Evolutionary conservation across 352 stramenopile genomes (phyloP), one percentile per base, ranked within the genome.

Genomic region (Pythium aristosporum): DNA sequence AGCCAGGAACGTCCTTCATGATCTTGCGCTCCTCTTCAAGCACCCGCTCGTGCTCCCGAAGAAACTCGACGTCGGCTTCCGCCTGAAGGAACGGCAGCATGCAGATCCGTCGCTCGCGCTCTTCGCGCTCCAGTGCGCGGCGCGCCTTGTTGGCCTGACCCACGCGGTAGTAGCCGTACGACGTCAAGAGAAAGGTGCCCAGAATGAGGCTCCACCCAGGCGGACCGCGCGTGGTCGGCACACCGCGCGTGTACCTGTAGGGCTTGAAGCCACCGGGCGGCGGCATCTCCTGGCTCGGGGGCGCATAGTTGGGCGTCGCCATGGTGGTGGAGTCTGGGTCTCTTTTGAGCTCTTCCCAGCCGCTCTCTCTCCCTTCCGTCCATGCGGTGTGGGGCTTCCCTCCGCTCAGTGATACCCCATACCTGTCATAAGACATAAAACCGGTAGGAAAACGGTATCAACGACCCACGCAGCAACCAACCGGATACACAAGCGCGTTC

Each of bases 1-100:
- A 98, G 52, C 92, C 96, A 34, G 83, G 84, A 57, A 98, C 91
- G 74, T 96, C 86, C 75, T 98, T 96, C 96, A 99, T 98, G 70
- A 98, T 88, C 71, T 97, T 85, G 61, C 79, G 82, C 75, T 99
- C 96, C 58, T 95, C 87, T 18, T 89, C 85, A 58, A 97, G 83
- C 57, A 96, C 82, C 54, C 94, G 85, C 44, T 93, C 82, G 71
- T 98, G 84, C 54, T 94, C 71, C 65, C 89, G 73, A 37, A 96
- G 70, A 69, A 90, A 92, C 69, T 95, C 82, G 41, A 92, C 87
- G 77, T 99, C 96, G n/a, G 94, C 88, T 72, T 99, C 96, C 16
- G 96, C 96, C 73, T 99, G 96, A 55, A 99, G 80, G 71, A 98
- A 92, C 18, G 95, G 92, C 49, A 96, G 80, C 68, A 99, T 83